These are phyloP conservation scores for Pseudopyricularia cyperi DNA, from an alignment of 2,329 filamentous ascomycete genomes.

Conservation along the genomic window DNA sequence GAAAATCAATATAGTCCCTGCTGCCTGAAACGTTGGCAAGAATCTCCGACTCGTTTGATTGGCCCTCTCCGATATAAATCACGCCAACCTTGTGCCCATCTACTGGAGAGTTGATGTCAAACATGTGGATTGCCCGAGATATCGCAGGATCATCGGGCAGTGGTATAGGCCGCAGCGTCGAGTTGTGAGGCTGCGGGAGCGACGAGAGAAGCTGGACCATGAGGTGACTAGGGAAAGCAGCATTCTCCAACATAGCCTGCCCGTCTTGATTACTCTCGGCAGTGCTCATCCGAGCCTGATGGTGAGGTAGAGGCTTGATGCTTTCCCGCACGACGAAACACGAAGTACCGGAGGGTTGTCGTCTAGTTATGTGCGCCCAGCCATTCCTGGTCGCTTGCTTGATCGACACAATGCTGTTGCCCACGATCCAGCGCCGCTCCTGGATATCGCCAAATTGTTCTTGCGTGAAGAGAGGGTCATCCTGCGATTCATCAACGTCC, in stretches of 20 bases:
- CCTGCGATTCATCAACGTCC: slow-evolving; percentile 65
- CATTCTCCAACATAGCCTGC: slow-evolving; percentile 38
- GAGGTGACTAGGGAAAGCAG: slow-evolving; percentile 60
- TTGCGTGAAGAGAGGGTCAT: slow-evolving; percentile 51
- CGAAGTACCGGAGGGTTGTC: slow-evolving; percentile 57
- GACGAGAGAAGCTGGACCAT: slow-evolving; percentile 57
- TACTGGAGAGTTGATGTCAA: slow-evolving; percentile 80
- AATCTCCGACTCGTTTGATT: slow-evolving; percentile 72
- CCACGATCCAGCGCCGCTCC: slow-evolving; percentile 59
- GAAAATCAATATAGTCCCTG: slow-evolving; percentile 74
- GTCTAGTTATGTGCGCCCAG: slow-evolving; percentile 57
- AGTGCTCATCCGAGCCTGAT: slow-evolving; percentile 16
- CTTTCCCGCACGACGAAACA: slow-evolving; percentile 46
- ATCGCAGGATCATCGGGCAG: slow-evolving; percentile 59
- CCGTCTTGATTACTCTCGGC: slow-evolving; percentile 33
- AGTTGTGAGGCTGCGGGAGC: slow-evolving; percentile 41
- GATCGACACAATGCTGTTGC: slow-evolving; percentile 61
- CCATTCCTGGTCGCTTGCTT: slow-evolving; percentile 53
- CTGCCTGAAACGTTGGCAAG: slow-evolving; percentile 78
- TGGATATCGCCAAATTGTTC: slow-evolving; percentile 52
- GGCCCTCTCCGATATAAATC: slow-evolving; percentile 81
- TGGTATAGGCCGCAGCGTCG: slow-evolving; percentile 54
- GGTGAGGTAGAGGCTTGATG: slow-evolving; percentile 45
- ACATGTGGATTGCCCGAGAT: slow-evolving; percentile 61
- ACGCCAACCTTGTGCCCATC: slow-evolving; percentile 95